Evolutionary conservation across 2,329 filamentous ascomycete genomes (phyloP), one percentile per base, ranked within the genome.

Genomic region (Shiraia sp.): DNA sequence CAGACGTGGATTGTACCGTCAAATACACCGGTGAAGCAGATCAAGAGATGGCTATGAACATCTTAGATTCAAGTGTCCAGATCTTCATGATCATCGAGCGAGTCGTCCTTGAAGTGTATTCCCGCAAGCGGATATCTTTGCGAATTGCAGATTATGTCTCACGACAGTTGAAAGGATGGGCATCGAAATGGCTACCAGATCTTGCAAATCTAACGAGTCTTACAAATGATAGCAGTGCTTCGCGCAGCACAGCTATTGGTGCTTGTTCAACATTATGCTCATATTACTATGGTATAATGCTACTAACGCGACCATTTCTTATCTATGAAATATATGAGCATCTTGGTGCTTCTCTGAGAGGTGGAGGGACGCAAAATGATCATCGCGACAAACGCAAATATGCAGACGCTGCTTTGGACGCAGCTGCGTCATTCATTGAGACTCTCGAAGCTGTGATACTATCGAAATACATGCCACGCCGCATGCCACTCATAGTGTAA

Each of bases 241-340:
- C 47, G 9, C 42, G 45, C 6, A 40, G 55, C 17, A 45, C 33
- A 27, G 66, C 66, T 6, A 55, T 77, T 6, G 74, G 75, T 2
- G 72, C 75, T 4, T 75, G 74, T n/a, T 76, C 78, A 29, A 69
- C 75, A 1, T 68, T 79, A 10, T 73, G 73, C 23, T 71, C 76
- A 3, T 79, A 79, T 42, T 78, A 78, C 52, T 79, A 77, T 64
- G 76, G 74, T 1, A 78, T 79, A 30, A 78, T 79, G 57, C 63
- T 79, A 3, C 58, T 79, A 3, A 78, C 77, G 6, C 65, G 76
- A n/a, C 77, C 77, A 1, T 79, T 79, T 40, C 63, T 79, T 9
- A 73, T 78, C 17, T 79, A 76, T 49, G 73, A 77, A 35, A 66
- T 78, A 1, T 76, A 69, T 36, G 65, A 68, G 28, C 55, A 58